Base-by-base conservation (phyloP, 2,329 filamentous ascomycete genomes). In the Curvularia verruculosa region DNA sequence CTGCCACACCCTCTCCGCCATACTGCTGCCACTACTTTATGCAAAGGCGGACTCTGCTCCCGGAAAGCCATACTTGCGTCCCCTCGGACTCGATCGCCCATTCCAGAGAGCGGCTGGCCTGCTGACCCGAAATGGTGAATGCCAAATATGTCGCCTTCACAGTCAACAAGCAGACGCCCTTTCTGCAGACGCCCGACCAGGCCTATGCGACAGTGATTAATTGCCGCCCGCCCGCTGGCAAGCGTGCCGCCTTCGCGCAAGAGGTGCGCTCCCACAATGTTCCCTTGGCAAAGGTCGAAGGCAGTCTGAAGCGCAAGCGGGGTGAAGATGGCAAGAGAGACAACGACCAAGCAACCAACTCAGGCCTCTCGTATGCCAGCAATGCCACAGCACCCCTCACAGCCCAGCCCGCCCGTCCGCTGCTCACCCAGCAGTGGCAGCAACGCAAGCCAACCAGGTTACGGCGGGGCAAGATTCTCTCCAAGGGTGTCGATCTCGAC, bases 111-210 rank as follows among this genome's bases (percentile, higher is more conserved):
- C 71, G 63, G 67, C 72, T 70, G 69, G 64, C 64, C 69, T 69
- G 72, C 70, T 71, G 70, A 70, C 65, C 61, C 68, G 70, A 64
- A 63, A 75, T 75, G 73, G 72, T 75, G 58, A 74, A 75, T 68
- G 68, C 70, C 26, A 75, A 74, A 63, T 68, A 73, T 61, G 72
- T 72, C 65, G 68, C 71, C 55, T 75, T 75, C 67, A 74, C 69
- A 65, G 73, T 75, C 71, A 69, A 74, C 63, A 73, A 73, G 61
- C 73, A 75, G 66, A 66, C 67, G 29, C 70, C 72, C 10, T 61
- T 65, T 31, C 61, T 58, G 45, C 69, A 66, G 31, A 59, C 65
- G 15, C 66, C 68, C 8, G 65, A 68, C 13, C 70, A 68, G 39
- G 69, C 73, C 37, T 74, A 68, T 59, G 68, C 66, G 41, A 71